Percentiles rank a stretch among this genome's conserved stretches.
Conservation (phyloP, 257 asterid genomes). For the Eustoma russellianum region DNA sequence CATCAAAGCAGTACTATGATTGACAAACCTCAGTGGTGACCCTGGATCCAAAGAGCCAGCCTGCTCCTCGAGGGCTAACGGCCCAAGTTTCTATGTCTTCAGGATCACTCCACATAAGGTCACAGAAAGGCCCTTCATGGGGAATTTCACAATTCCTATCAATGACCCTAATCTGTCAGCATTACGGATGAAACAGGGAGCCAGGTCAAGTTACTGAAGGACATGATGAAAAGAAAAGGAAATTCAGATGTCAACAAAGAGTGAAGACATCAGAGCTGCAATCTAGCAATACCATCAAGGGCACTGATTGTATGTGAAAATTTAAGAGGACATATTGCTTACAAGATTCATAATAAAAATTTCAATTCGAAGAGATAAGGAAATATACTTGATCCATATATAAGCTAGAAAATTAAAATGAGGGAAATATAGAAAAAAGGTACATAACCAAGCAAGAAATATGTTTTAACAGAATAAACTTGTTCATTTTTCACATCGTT, state of each 20-base stretch:
- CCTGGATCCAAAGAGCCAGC: slow-evolving; percentile 98
- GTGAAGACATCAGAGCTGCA: neutral
- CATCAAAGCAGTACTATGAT: neutral
- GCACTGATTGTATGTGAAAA: too few species aligned
- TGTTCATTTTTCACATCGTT: too few species aligned
- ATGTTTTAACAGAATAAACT: too few species aligned
- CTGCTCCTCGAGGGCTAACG: slow-evolving; percentile 99
- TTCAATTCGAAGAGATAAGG: too few species aligned
- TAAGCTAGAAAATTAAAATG: too few species aligned
- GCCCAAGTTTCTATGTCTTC: slow-evolving; percentile 99
- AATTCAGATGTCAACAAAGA: neutral
- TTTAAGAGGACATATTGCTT: too few species aligned
- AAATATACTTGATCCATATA: too few species aligned
- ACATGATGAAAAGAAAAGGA: neutral
- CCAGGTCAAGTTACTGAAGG: neutral
- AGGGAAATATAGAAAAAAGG: too few species aligned
- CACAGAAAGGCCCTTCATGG: slow-evolving; percentile 99
- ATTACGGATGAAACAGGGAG: slow-evolving; percentile 6
- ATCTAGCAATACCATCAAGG: too few species aligned
- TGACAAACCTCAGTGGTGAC: slow-evolving; percentile 83
- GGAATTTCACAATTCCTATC: slow-evolving; percentile 96
- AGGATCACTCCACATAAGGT: slow-evolving; percentile 99
- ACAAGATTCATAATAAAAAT: too few species aligned
- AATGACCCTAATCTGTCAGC: slow-evolving; percentile 72
- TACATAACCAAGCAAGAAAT: too few species aligned